A percentile compares a stretch with the other conserved stretches of the same genome.
phyloP scores from a whole-genome alignment of 2,329 filamentous ascomycete genomes.

The Ploettnerulaceae sp. region DNA sequence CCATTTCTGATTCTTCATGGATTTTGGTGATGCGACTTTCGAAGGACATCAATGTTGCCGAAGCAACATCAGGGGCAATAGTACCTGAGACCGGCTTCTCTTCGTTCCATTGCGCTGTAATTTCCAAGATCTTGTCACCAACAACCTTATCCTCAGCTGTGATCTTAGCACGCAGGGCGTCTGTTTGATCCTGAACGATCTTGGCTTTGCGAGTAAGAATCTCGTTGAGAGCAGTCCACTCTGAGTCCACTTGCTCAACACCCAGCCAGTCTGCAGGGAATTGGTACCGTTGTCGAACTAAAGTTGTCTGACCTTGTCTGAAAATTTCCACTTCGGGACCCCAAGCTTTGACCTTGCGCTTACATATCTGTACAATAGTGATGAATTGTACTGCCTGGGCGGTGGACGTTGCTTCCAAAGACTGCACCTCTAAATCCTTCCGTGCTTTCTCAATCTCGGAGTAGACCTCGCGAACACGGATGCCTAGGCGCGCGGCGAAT shows the following conservation, averaged over 20 bases:
- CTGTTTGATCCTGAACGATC: constrained; percentile 93
- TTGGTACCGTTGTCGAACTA: constrained; percentile 88
- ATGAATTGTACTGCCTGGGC: constrained; percentile 98
- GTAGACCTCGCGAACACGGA: constrained; percentile 87
- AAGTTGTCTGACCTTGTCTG: constrained; percentile 87
- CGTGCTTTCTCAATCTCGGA: constrained; percentile 87
- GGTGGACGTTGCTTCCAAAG: constrained; percentile 88
- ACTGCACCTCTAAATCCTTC: constrained; percentile 85
- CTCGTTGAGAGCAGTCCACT: constrained; percentile 92
- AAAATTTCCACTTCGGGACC: constrained; percentile 95
- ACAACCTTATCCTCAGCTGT: constrained; percentile 89
- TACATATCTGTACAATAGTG: constrained; percentile 93
- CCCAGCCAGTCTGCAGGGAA: constrained; percentile 92
- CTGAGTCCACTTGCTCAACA: constrained; percentile 92
- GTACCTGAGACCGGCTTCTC: constrained; percentile 96
- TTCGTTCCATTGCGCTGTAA: constrained; percentile 84
- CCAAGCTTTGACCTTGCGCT: constrained; percentile 89
- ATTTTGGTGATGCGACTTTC: constrained; percentile 80
- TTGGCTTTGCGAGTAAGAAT: constrained; percentile 88
- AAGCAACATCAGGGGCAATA: constrained; percentile 84
- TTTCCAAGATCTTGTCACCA: constrained; percentile 78
- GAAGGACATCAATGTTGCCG: constrained; percentile 74
- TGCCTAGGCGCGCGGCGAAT: constrained; percentile 84
- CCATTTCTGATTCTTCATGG: constrained; percentile 85
- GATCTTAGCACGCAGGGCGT: constrained; percentile 92